Percentiles rank a stretch among this genome's conserved stretches.
Evolutionary conservation across 2,329 filamentous ascomycete genomes (phyloP).

Genomic region (Neopestalotiopsis sp.): DNA sequence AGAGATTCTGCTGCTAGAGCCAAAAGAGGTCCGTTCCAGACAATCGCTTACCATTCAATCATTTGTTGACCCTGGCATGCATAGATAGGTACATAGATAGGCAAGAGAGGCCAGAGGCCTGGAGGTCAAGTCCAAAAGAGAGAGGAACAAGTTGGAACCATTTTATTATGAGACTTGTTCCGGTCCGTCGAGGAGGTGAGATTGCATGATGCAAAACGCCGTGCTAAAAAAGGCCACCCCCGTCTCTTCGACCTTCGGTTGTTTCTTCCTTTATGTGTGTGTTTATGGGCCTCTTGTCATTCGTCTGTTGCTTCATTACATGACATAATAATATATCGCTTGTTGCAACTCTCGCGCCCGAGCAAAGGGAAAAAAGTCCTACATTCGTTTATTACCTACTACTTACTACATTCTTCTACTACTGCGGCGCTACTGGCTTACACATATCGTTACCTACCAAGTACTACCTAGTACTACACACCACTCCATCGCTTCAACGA

Average conservation of each 20-base stretch:
- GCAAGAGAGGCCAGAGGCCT: not conserved
- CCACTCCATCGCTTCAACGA: not conserved
- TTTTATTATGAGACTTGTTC: conserved; percentile 5
- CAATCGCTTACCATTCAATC: not conserved
- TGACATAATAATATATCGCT: conserved; percentile 4
- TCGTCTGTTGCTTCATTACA: not conserved
- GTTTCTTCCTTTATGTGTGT: not conserved
- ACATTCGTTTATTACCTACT: not conserved
- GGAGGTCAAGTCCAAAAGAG: not conserved
- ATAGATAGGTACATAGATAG: not conserved
- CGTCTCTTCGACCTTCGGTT: not conserved
- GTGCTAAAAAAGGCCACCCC: not conserved
- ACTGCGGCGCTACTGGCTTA: not conserved
- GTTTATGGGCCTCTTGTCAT: not conserved
- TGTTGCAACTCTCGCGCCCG: not conserved
- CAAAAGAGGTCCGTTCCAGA: not conserved
- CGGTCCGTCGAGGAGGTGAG: conserved; percentile 4
- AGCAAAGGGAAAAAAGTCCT: not conserved
- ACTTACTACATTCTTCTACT: conserved; percentile 1
- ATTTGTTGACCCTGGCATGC: too few species aligned
- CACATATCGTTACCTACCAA: not conserved
- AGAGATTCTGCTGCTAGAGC: not conserved
- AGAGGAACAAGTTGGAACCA: not conserved
- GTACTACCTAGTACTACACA: not conserved
- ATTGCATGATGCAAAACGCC: conserved; percentile 13